Conservation (phyloP, 2,329 filamentous ascomycete genomes). For the Alternaria infectoria region DNA sequence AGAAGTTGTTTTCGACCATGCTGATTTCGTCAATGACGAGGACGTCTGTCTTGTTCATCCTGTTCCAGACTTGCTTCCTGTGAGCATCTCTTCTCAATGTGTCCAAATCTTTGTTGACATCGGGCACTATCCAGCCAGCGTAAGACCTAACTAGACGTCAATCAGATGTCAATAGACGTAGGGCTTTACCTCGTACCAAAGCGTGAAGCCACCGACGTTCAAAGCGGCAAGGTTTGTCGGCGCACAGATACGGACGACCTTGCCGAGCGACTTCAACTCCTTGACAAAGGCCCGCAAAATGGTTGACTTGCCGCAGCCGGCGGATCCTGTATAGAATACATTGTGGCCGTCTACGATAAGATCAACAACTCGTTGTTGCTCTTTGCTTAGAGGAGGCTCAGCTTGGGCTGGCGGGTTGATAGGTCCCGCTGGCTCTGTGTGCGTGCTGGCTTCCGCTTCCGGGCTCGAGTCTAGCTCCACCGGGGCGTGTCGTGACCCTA, state of each 20-base stretch:
- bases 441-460: not conserved
- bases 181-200: not conserved
- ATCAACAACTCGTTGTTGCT: conserved; percentile 58
- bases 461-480: not conserved
- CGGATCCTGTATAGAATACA: conserved; percentile 69
- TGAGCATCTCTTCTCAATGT: conserved; percentile 42
- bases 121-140: conserved; percentile 61
- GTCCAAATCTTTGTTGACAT: conserved; percentile 52
- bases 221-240: conserved; percentile 67
- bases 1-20: conserved; percentile 65
- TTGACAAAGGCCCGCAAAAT: conserved; percentile 59
- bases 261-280: conserved; percentile 44
- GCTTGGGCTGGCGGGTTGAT: not conserved
- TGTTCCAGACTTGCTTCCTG: conserved; percentile 47
- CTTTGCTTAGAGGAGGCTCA: conserved; percentile 49
- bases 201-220: conserved; percentile 64
- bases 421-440: not conserved
- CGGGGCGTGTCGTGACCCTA: not conserved
- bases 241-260: conserved; percentile 59
- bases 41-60: conserved; percentile 54
- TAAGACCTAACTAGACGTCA: conserved; percentile 42
- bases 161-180: not conserved
- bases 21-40: conserved; percentile 70
- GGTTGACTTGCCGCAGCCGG: conserved; percentile 66
- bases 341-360: conserved; percentile 61